phyloP scores from a whole-genome alignment of 2,329 filamentous ascomycete species.

The Lecanicillium sp. region DNA sequence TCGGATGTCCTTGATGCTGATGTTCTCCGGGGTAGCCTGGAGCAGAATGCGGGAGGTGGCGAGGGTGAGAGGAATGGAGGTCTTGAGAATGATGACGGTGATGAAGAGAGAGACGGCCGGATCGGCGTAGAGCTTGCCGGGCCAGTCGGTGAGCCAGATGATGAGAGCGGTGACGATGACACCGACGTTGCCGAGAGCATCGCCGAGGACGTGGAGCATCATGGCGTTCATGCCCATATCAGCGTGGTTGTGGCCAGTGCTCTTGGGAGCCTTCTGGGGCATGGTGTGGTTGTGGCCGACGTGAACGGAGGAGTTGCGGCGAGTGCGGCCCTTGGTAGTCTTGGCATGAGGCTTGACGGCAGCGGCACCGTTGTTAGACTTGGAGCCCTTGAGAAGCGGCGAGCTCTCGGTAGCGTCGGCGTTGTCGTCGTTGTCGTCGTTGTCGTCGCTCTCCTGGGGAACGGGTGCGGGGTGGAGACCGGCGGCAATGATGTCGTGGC shows the following conservation, averaged over 20 bases:
- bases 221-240: conserved; percentile 96
- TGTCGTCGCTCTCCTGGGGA: conserved; percentile 51
- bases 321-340: conserved; percentile 24
- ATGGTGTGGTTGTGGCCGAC: conserved; percentile 74
- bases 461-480: conserved; percentile 44
- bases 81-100: conserved; percentile 69
- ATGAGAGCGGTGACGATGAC: conserved; percentile 77
- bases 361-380: conserved; percentile 25
- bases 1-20: conserved; percentile 83
- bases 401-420: conserved; percentile 38
- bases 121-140: conserved; percentile 81
- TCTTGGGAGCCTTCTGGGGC: conserved; percentile 54
- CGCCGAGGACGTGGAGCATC: conserved; percentile 70
- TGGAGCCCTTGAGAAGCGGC: conserved; percentile 39
- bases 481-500: conserved; percentile 89
- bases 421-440: conserved; percentile 39
- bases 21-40: conserved; percentile 85
- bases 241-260: conserved; percentile 68
- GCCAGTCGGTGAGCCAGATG: conserved; percentile 85
- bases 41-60: conserved; percentile 83
- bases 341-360: conserved; percentile 19
- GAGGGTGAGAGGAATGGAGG: conserved; percentile 71
- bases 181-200: conserved; percentile 80
- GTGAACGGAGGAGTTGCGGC: conserved; percentile 53
- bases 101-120: conserved; percentile 91